Base-by-base conservation (phyloP, 805 yeast genomes). In the Candida michaelii region DNA sequence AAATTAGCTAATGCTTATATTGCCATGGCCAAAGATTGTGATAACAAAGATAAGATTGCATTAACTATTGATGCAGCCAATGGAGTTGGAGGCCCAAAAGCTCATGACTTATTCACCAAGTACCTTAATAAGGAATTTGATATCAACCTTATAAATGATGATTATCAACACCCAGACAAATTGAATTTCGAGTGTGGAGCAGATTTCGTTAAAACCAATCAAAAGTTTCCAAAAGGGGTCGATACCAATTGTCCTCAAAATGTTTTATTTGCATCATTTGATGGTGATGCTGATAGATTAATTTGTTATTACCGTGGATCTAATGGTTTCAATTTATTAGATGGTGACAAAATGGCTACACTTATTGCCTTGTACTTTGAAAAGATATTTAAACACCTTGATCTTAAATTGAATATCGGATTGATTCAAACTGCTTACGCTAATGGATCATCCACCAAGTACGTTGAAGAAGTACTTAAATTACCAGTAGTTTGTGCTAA, bases 361-460 rank as follows among this genome's bases (percentile, higher is more conserved):
- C 67, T 93, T 45, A 77, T 88, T 42, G 96, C 97, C 1, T 69
- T 74, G 34, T 82, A 77, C 54, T 78, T 88, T 53, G 73, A 68
- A 46, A 71, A 79, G 41, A 63, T 76, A 12, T 66, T 68, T 18
- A 59, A 83, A 35, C 59, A 82, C 16, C 55, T 65, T n/a, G 63
- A 76, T 37, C 67, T 85, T 44, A 43, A 55, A 5, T 61, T 74
- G 42, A 55, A 63, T n/a, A 53, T 76, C 39, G 99, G 97, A 7
- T 93, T 90, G 4, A 89, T 93, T 24, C 99, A 93, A 68, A 93
- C 99, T 1, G 99, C 99, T 0, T 93, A 93, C 58, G 99, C 99
- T 38, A 93, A 93, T 60, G 99, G 99, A 9, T 79, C 85, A 5
- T 86, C 97, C 1, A 88, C 98, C 0, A 66, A 75, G 27, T 91